phyloP scores from a whole-genome alignment of 208 protist species.

The Trichomonas tenax region DNA sequence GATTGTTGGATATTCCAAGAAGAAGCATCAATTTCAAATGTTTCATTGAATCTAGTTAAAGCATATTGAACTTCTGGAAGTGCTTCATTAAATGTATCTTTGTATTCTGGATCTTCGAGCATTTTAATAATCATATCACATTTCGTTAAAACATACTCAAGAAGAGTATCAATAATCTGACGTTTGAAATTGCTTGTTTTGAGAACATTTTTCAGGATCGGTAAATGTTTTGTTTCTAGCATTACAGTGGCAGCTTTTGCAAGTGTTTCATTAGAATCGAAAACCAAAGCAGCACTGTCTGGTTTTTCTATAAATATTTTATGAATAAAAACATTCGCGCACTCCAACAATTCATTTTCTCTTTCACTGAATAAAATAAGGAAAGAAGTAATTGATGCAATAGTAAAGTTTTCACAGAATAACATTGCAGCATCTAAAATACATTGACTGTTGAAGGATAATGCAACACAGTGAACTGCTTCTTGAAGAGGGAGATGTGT shows the following conservation, averaged over 20 bases:
- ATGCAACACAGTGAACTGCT: neutral
- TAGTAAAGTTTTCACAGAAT: neutral
- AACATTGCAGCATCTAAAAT: neutral
- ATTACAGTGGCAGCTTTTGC: neutral
- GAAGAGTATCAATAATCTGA: neutral
- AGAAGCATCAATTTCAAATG: neutral
- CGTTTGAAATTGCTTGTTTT: neutral
- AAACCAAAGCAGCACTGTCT: neutral
- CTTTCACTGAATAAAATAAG: neutral
- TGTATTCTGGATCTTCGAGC: neutral
- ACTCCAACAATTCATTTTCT: neutral
- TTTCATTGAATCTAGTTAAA: neutral
- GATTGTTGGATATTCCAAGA: neutral
- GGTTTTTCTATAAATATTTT: neutral
- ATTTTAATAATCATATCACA: neutral
- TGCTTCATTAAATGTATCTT: neutral
- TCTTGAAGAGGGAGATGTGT: neutral
- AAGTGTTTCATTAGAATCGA: neutral
- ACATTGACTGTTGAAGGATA: neutral
- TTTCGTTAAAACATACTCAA: neutral
- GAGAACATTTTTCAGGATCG: neutral
- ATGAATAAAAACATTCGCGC: neutral
- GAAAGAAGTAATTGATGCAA: neutral
- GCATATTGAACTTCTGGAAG: neutral
- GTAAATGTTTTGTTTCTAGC: neutral